Evolutionary conservation across 768 basidiomycete genomes (phyloP), one percentile per base, ranked within the genome.

Genomic region (Hebeloma cylindrosporum): DNA sequence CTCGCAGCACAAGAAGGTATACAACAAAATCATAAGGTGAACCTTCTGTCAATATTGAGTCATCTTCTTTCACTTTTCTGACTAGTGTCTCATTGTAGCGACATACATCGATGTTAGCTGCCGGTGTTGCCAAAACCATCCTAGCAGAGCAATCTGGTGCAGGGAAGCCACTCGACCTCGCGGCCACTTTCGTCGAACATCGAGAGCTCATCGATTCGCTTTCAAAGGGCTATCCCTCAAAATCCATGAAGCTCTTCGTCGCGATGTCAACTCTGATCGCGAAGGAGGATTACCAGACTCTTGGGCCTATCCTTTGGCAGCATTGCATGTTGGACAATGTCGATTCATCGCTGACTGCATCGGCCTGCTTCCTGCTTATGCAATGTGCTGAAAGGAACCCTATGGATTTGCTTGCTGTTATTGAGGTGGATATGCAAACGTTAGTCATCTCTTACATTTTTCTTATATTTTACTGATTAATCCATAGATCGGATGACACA

Each of bases 301-400:
- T 89, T 20, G 76, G 74, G 0, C 74, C 77, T 4, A 58, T 74
- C 23, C 59, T 88, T 6, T 90, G 87, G 86, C 62, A 71, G 39
- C 59, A 72, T 30, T 74, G 77, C 51, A 60, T 81, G 9, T 64
- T 69, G 25, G 60, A 67, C 31, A 69, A 66, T 22, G 42, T 48
- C 2, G 72, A 80, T 51, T 49, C 64, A 3, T 68, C 67, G 34
- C 57, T 70, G 13, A 66, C 78, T 11, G 67, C 72, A 45, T 71
- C 81, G 80, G 72, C 78, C 3, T 81, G 77, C 52, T 88, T 83
- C 58, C 63, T 89, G 17, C 47, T 80, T 18, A 87, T 86, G 82
- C 83, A 85, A 60, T 83, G 78, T 51, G 83, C 82, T 0, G 87
- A 88, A 60, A 84, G 78, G 63, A 65, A 63, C 0, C 69, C 80